Evolutionary conservation across 2,329 filamentous ascomycete genomes (phyloP).

Genomic region (Intubia oerlemansii): DNA sequence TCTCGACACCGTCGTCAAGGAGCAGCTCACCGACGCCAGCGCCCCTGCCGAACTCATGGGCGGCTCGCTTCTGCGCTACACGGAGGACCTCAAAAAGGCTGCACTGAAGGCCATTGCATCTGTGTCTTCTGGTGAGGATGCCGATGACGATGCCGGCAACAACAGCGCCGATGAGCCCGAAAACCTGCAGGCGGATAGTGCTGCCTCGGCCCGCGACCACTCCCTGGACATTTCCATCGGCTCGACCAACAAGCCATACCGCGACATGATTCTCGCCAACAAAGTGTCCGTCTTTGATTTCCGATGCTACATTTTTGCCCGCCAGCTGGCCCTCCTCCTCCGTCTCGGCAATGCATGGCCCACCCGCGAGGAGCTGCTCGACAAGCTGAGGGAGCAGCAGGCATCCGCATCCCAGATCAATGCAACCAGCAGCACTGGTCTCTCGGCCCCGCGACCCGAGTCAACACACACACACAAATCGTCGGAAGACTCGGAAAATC

Average conservation of each 20-base stretch:
- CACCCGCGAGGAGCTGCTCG: slow-evolving; percentile 37
- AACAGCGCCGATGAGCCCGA: slow-evolving; percentile 25
- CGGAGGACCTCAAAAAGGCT: slow-evolving; percentile 46
- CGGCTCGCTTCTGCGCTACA: slow-evolving; percentile 49
- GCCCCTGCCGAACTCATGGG: slow-evolving; percentile 52
- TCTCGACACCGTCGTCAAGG: slow-evolving; percentile 60
- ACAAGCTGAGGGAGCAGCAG: slow-evolving; percentile 40
- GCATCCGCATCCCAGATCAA: no score
- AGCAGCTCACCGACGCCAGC: slow-evolving; percentile 34
- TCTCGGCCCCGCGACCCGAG: no score
- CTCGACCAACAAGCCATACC: slow-evolving; percentile 56
- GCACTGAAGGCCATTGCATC: slow-evolving; percentile 28
- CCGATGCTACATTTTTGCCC: slow-evolving; percentile 75
- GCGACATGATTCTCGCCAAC: slow-evolving; percentile 80
- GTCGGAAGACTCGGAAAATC: slow-evolving; percentile 44
- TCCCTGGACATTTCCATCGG: slow-evolving; percentile 35
- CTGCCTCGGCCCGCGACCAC: no score
- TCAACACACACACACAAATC: no score
- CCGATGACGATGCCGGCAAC: slow-evolving; percentile 18
- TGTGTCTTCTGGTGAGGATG: slow-evolving; percentile 9
- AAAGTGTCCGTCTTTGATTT: slow-evolving; percentile 96
- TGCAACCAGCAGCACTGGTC: no score
- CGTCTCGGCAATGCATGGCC: slow-evolving; percentile 58
- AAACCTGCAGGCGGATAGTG: slow-evolving; percentile 30
- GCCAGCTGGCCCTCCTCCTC: slow-evolving; percentile 65